Base-by-base conservation (phyloP, 2,329 filamentous ascomycete species). In the Escovopsis weberi region DNA sequence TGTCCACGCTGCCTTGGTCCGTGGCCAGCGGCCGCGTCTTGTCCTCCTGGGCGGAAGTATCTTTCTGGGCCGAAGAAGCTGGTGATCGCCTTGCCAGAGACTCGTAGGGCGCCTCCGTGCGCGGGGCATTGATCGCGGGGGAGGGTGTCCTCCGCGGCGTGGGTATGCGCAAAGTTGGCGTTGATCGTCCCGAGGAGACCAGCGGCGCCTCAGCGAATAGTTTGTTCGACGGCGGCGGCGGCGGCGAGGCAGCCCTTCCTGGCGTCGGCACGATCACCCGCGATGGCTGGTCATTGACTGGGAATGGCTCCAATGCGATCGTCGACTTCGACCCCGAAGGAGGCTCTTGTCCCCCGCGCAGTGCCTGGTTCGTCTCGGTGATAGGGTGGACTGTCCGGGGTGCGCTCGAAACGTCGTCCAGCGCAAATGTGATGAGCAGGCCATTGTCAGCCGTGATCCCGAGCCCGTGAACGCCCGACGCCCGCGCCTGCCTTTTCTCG, bases 21-120 rank as follows among this genome's bases (percentile, higher is more conserved):
- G 65, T 62, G 15, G 58, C 47, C n/a, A 66, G 43, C 12, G 62
- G 58, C n/a, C 46, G 55, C 2, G 60, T 56, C 49, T 69, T 70
- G 44, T 68, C 61, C 12, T 47, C 55, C 42, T 43, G 52, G 47
- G 28, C 28, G 28, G 28, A 4, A 30, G 2, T 8, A 30, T 11
- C 11, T 28, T 40, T 34, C 8, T 28, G 33, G 10, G 19, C 37
- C 26, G n/a, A n/a, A 15, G 37, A 18, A 28, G 19, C 33, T 18
- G 33, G 37, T 30, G 34, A 42, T 44, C 45, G 12, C 12, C 35
- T 7, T 41, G 38, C 37, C 15, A 40, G 15, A 3, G 39, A 28
- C 6, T 30, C 42, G 28, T 33, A 34, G 12, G 30, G 39, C 12
- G 26, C 33, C 12, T 32, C 12, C 3, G 26, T 15, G 11, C n/a